Evolutionary conservation across 768 basidiomycete genomes (phyloP), one percentile per base, ranked within the genome.

Genomic region (Suillus clintonianus): DNA sequence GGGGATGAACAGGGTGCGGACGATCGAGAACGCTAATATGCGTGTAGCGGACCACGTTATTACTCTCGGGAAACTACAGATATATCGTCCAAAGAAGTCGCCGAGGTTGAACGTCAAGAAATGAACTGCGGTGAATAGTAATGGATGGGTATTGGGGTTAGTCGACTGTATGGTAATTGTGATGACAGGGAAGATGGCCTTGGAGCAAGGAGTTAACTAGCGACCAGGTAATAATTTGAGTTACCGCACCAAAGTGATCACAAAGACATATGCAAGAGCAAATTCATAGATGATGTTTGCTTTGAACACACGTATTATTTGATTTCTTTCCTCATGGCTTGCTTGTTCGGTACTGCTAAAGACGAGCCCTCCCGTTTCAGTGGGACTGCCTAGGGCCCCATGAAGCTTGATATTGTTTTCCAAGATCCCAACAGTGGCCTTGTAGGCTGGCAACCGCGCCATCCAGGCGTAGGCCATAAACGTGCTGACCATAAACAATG

Each of bases 111-210:
- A 92, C n/a, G 88, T 80, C 39, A 94, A 78, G 78, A 95, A 94
- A 71, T 94, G 91, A 42, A 89, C 62, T 3, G 90, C 83, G 63
- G 79, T 88, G 79, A 97, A 97, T 34, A 97, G 80, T 13, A 95
- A 79, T 0, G 94, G 92, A 67, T 95, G 92, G 50, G 83, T 85
- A 30, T 74, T 71, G 3, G 85, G 82, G 65, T 89, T 89, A 15
- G 85, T 86, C 2, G 95, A 84, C 47, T 77, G 74, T 57, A 97
- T 86, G 0, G 89, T 90, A 4, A 89, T 84, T 3, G 95, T 95
- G 64, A 95, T 89, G 0, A 94, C 85, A 6, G 95, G 95, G 77
- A 86, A 97, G 48, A 96, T 88, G 34, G 94, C 83, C 95, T 97
- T 45, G 37, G 62, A 43, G 27, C 63, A 62, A 55, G 61, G 0